Conservation (phyloP, 2,329 filamentous ascomycete species). For the Aspergillus pseudoviridinutans region DNA sequence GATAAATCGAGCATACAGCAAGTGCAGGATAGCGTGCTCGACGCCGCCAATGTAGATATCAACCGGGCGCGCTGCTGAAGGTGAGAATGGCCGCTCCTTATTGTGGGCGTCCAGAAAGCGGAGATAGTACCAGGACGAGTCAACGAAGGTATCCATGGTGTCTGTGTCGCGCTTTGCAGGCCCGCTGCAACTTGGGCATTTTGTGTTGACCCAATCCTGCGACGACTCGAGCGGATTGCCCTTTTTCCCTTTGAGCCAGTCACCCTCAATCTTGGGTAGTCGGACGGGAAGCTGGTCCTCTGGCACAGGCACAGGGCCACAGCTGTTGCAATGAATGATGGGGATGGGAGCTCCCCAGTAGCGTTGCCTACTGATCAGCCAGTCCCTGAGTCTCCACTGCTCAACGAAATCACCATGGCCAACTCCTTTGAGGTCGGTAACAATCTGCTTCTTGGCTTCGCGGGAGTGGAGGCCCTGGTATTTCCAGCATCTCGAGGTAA, state of each 20-base stretch:
- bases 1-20: conserved; percentile 85
- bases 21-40: conserved; percentile 85
- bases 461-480: conserved; percentile 62
- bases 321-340: conserved; percentile 74
- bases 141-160: conserved; percentile 95
- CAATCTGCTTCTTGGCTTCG: conserved; percentile 59
- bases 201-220: conserved; percentile 68
- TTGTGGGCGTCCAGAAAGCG: conserved; percentile 73
- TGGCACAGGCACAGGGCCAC: conserved; percentile 76
- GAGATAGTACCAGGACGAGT: conserved; percentile 92
- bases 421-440: conserved; percentile 48
- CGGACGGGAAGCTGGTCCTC: conserved; percentile 70
- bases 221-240: conserved; percentile 75
- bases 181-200: conserved; percentile 66
- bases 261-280: conserved; percentile 65
- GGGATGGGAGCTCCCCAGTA: conserved; percentile 92
- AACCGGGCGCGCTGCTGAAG: conserved; percentile 62
- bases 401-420: conserved; percentile 60
- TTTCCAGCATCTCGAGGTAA: conserved; percentile 62
- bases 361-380: conserved; percentile 86
- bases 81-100: conserved; percentile 55
- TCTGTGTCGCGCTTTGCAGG: conserved; percentile 79
- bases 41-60: conserved; percentile 87
- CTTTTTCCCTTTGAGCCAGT: conserved; percentile 64
- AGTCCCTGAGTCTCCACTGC: conserved; percentile 79